Base-by-base conservation (phyloP, 2,329 filamentous ascomycete genomes). In the Alternaria triticina region DNA sequence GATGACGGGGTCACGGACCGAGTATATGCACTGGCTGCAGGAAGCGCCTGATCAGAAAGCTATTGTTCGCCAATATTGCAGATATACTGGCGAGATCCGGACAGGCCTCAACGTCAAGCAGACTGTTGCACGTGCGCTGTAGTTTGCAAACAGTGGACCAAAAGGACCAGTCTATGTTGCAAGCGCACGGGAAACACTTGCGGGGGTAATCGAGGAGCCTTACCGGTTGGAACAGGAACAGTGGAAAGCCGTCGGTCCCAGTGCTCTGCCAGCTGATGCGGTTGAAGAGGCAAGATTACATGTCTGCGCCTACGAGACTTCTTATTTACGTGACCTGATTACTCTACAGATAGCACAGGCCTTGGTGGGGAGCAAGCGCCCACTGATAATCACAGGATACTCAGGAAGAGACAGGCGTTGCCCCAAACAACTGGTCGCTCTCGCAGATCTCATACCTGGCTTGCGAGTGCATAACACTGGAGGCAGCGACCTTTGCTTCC, bases 11-110 rank as follows among this genome's bases (percentile, higher is more conserved):
- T 69, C 69, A 1, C 61, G 70, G 22, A 71, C 33, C 9, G 33
- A 36, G 15, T 36, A 36, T 36, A 36, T 36, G 33, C 33, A 36
- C 33, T 36, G 33, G 33, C 33, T 36, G 33, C 33, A 36, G 33
- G 33, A 36, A 36, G 33, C 33, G 15, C 33, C 33, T 36, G 80
- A 83, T 66, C 81, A 82, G 64, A 78, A 80, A 63, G 75, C 77
- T 43, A 83, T 77, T 27, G 73, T 77, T 9, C 63, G 71, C 3
- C 76, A 77, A 36, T 36, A 36, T 36, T 36, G 33, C 33, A 36
- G 33, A 45, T 77, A 77, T 54, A 70, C 69, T 15, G 71, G 71
- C 15, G 76, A 78, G 59, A 74, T 77, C 33, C 64, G 70, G 3
- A 69, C 64, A 11, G 74, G 70, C 3, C 61, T 71, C 12, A 77